Conservation (phyloP, 2,329 filamentous ascomycete species). For the Aspergillus sp. region DNA sequence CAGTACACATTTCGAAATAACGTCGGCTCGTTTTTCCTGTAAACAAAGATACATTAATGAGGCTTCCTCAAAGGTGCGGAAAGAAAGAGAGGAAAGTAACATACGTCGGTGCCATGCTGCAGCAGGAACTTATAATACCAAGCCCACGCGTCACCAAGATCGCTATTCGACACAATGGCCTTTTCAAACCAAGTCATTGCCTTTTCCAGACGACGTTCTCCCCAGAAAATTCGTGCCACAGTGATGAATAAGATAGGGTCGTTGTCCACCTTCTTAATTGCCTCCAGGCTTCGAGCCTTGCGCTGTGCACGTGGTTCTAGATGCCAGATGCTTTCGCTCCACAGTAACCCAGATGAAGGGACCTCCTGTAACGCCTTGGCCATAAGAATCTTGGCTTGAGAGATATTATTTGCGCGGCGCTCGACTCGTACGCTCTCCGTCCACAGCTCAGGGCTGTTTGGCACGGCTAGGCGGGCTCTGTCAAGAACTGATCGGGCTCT, state of each 20-base stretch:
- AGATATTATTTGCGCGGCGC: constrained; percentile 76
- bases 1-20: constrained; percentile 74
- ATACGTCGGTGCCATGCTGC: constrained; percentile 81
- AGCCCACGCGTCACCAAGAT: constrained; percentile 90
- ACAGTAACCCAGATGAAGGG: constrained; percentile 81
- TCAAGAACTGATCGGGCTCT: constrained; percentile 94
- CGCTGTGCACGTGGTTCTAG: constrained; percentile 89
- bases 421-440: constrained; percentile 93
- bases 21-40: constrained; percentile 80
- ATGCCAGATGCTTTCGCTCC: constrained; percentile 94
- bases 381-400: constrained; percentile 89
- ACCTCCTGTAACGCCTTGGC: constrained; percentile 89
- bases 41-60: constrained; percentile 7
- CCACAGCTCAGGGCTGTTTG: constrained; percentile 82
- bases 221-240: constrained; percentile 94
- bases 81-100: constrained; percentile 21
- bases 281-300: constrained; percentile 86
- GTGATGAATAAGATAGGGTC: constrained; percentile 87
- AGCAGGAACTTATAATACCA: constrained; percentile 95
- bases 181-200: constrained; percentile 98
- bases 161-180: constrained; percentile 81
- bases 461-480: constrained; percentile 80
- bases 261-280: constrained; percentile 95
- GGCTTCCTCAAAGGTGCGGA: neutral
- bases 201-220: constrained; percentile 86